Conservation (phyloP, 371 early-diverging fungal genomes). For the Saksenaea oblongispora region DNA sequence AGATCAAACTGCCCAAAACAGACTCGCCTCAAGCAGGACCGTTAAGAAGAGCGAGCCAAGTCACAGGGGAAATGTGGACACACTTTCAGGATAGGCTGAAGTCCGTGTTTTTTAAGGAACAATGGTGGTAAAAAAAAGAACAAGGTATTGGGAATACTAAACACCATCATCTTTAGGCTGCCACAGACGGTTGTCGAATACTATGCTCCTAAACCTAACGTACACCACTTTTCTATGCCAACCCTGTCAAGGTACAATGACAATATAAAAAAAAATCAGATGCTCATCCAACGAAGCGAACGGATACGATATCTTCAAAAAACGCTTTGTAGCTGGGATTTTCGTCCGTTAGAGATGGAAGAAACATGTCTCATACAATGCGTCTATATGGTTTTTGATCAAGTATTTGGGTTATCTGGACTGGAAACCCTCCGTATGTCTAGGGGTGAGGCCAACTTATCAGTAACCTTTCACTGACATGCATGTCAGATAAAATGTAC, state of each 20-base stretch:
- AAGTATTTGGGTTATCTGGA: conserved; percentile 57
- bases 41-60: conserved; percentile 16
- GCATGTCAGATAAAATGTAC: conserved; percentile 53
- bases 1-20: background rate
- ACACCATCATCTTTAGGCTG: conserved; percentile 12
- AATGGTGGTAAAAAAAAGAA: conserved; percentile 15
- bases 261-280: too few relatives aligned
- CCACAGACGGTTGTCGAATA: conserved; percentile 17
- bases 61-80: conserved; percentile 22
- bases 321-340: conserved; percentile 63
- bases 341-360: conserved; percentile 56
- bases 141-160: background rate
- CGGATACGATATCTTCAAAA: conserved; percentile 31
- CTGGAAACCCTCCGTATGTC: conserved; percentile 44
- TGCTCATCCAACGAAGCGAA: conserved; percentile 25
- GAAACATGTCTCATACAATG: conserved; percentile 60
- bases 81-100: conserved; percentile 36
- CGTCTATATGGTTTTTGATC: conserved; percentile 59
- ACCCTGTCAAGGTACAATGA: conserved; percentile 19
- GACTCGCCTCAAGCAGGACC: background rate
- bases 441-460: conserved; percentile 32
- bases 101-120: conserved; percentile 33
- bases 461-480: background rate
- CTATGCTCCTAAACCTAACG: conserved; percentile 15
- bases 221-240: conserved; percentile 7